Evolutionary conservation across 768 basidiomycete genomes (phyloP).

Genomic region (Lyophyllum atratum): DNA sequence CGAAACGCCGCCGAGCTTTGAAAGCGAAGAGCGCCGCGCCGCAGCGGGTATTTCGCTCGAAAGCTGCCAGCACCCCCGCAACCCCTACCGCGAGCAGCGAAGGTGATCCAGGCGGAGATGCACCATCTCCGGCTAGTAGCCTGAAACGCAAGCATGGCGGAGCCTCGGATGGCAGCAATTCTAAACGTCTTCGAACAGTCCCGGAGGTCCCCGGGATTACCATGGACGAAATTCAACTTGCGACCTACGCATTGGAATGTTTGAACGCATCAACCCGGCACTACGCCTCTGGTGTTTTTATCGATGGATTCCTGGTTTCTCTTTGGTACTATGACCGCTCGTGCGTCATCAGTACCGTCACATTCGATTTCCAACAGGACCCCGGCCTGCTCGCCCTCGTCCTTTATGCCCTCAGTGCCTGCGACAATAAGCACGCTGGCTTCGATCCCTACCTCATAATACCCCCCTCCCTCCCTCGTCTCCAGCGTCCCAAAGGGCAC

Average conservation of each 20-base stretch:
- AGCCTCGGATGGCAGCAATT: not conserved
- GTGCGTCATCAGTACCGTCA: conserved; percentile 14
- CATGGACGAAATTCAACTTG: not conserved
- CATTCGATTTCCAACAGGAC: conserved; percentile 22
- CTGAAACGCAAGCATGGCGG: not conserved
- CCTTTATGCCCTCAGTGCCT: conserved; percentile 10
- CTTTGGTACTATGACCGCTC: conserved; percentile 30
- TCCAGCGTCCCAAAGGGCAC: not conserved
- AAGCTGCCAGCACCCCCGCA: not conserved
- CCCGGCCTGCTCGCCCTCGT: conserved; percentile 21
- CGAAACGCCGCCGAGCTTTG: not conserved
- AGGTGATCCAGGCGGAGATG: not conserved
- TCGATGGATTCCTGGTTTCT: conserved; percentile 17
- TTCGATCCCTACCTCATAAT: conserved; percentile 8
- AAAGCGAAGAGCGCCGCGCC: not conserved
- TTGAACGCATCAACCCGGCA: conserved; percentile 14
- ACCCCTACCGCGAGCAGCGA: not conserved
- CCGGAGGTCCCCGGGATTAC: not conserved
- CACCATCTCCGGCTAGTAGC: not conserved
- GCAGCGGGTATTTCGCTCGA: not conserved
- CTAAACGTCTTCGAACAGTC: not conserved
- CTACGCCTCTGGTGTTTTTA: conserved; percentile 21
- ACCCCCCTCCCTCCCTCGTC: not conserved
- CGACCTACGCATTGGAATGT: not conserved
- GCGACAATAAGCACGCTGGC: conserved; percentile 13